Conservation (phyloP, 202 grass and related monocot genomes). For the Panicum virgatum region DNA sequence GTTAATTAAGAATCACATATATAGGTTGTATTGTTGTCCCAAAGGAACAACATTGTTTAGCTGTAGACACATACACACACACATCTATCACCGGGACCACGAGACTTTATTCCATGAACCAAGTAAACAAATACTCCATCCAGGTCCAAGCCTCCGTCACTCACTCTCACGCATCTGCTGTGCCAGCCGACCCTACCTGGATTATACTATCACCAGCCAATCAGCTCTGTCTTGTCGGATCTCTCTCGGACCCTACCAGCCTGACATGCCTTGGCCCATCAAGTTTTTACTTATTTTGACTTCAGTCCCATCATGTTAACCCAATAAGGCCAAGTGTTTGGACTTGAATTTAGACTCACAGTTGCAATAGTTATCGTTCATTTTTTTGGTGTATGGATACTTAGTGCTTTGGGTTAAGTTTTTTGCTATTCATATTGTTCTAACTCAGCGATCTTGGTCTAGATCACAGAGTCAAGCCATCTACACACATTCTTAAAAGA, state of each 20-base stretch:
- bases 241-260: neutral
- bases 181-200: neutral
- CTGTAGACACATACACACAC: neutral
- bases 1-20: too few relatives aligned
- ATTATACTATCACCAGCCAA: neutral
- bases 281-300: neutral
- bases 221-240: neutral
- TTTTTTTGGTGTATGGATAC: neutral
- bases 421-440: too few relatives aligned
- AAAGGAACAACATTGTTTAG: too few relatives aligned
- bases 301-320: neutral
- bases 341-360: neutral
- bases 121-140: neutral
- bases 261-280: neutral
- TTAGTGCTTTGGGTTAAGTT: too few relatives aligned
- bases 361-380: neutral
- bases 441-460: too few relatives aligned
- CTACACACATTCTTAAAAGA: too few relatives aligned
- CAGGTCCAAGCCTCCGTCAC: neutral
- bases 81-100: neutral
- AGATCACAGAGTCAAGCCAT: too few relatives aligned
- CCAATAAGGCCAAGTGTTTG: neutral
- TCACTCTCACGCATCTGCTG: conserved; percentile 7
- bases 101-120: neutral
- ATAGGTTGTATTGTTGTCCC: too few relatives aligned